phyloP scores from a whole-genome alignment of 1,284 basidiomycete species.

The Heliocybe sulcata region DNA sequence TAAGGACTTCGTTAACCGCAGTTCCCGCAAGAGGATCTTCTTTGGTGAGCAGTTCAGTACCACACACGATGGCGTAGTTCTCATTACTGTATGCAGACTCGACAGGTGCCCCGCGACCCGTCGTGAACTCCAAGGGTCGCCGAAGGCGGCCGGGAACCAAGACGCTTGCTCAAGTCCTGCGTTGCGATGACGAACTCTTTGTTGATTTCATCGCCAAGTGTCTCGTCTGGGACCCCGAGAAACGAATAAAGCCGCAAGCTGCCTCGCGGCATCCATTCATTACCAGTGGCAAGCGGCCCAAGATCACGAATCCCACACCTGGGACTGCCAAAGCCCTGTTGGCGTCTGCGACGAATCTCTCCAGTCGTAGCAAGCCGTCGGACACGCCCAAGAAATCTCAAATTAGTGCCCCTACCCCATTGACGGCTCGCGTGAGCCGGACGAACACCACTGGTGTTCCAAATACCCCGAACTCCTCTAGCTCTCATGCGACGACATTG shows the following conservation, averaged over 20 bases:
- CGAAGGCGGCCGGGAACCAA: constrained; percentile 88
- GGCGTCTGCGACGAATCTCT: constrained; percentile 38
- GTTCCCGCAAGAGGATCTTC: constrained; percentile 91
- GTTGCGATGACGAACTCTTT: constrained; percentile 85
- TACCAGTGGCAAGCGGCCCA: constrained; percentile 52
- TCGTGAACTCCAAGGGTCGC: constrained; percentile 95
- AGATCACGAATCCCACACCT: constrained; percentile 36
- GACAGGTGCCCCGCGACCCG: constrained; percentile 85
- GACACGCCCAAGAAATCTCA: constrained; percentile 84
- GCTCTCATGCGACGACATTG: constrained; percentile 23
- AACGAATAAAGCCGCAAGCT: constrained; percentile 89
- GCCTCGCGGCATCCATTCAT: constrained; percentile 92
- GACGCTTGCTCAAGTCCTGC: constrained; percentile 82
- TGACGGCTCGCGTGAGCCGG: constrained; percentile 66
- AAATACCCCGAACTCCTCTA: constrained; percentile 49
- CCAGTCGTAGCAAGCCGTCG: constrained; percentile 44
- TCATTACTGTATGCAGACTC: constrained; percentile 53
- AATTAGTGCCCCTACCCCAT: constrained; percentile 78
- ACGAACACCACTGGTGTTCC: constrained; percentile 43
- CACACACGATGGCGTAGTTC: background rate
- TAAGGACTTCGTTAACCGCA: constrained; percentile 90
- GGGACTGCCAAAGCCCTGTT: constrained; percentile 40
- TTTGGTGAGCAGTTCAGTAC: constrained; percentile 60
- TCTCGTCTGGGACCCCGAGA: constrained; percentile 96
- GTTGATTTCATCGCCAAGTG: constrained; percentile 94